Evolutionary conservation across 106 monocot species (phyloP).

Genomic region (Phalaenopsis aphrodite): DNA sequence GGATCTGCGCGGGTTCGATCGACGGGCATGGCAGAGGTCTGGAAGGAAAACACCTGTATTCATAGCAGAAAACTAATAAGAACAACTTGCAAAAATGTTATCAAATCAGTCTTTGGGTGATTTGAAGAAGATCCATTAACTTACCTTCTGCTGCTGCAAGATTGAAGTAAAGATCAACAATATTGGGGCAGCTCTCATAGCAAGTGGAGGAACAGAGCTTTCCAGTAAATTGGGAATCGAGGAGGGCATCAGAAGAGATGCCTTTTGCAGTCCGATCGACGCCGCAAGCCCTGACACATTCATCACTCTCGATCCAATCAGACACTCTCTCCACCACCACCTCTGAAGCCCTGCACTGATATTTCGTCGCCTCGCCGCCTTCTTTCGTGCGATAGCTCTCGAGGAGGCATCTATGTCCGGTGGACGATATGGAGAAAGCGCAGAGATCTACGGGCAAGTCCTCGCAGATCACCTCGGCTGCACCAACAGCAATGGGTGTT

Average conservation of each 20-base stretch:
- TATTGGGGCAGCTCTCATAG: slow-evolving; percentile 19
- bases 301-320: slow-evolving; percentile 25
- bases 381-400: slow-evolving; percentile 21
- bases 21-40: slow-evolving; percentile 30
- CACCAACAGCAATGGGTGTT: background rate
- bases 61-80: background rate
- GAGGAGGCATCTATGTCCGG: slow-evolving; percentile 25
- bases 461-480: slow-evolving; percentile 37
- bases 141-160: slow-evolving; percentile 22
- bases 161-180: slow-evolving; percentile 29
- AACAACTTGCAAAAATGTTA: background rate
- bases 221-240: background rate
- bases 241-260: slow-evolving; percentile 26
- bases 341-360: slow-evolving; percentile 12
- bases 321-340: slow-evolving; percentile 10
- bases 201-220: slow-evolving; percentile 24
- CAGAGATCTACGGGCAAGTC: slow-evolving; percentile 15
- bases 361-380: background rate
- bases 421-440: slow-evolving; percentile 29
- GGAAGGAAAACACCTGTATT: slow-evolving; percentile 44
- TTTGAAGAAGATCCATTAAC: background rate
- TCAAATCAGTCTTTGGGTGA: too few relatives aligned
- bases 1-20: slow-evolving; percentile 9
- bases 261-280: slow-evolving; percentile 18
- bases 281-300: slow-evolving; percentile 24